Base-by-base conservation (phyloP, 306 rosid species). In the Medicago arabica region DNA sequence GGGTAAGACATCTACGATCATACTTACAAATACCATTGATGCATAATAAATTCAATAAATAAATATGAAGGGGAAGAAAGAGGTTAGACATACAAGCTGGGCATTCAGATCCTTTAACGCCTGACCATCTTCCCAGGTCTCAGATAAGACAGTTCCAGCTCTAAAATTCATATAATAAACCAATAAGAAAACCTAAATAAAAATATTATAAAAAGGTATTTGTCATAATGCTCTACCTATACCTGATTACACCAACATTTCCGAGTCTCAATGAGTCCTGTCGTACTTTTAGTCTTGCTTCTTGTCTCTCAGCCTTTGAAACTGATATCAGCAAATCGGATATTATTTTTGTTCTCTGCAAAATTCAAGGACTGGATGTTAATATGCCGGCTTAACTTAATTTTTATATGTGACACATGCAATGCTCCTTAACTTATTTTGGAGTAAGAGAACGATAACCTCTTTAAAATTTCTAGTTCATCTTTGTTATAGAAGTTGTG, bases 111-210 rank as follows among this genome's bases (percentile, higher is more conserved):
- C 99, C 86, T 96, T 96, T 65, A 96, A 83, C 16, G 92, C 96
- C 86, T 90, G 99, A 79, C 99, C 99, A 17, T 96, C 99, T 88
- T 96, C 99, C 99, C 99, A 92, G 17, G 96, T 96, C 90, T 96
- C 99, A 2, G 98, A 90, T 80, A 96, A 85, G 79, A 96, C 85
- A 70, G 99, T 96, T 85, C 99, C 99, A 85, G 99, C 99, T 83
- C 99, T 96, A 84, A 69, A 84, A 68, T 74, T 83, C 81, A 82
- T 46, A 80, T 21, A 75, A 66, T 40, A 72, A 60, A 67, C 62
- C 4, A 58, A 77, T 80, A 55, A 50, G 73, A 47, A 75, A 75
- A 44, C 38, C 9, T 28, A 8, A 51, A 39, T 25, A 57, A 57
- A 71, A 75, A 53, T 25, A 75, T 53, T 5, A 69, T 21, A 74